These are phyloP conservation scores for Penicillium sp. DNA, from an alignment of 2,329 filamentous ascomycete species.

Conservation along the genomic window DNA sequence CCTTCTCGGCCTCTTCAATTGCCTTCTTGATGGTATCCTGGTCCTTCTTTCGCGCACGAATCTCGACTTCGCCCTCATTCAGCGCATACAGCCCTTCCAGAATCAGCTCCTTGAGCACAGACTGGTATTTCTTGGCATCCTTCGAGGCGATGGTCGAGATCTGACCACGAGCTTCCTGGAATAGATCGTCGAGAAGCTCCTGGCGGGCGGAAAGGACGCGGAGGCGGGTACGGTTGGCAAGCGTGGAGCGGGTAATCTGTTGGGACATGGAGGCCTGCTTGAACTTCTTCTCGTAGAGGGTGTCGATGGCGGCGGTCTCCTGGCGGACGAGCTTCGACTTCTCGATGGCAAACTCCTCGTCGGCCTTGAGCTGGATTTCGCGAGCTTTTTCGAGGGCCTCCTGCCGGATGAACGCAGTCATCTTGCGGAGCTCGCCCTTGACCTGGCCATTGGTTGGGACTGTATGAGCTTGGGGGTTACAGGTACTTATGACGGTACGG, in stretches of 20 bases:
- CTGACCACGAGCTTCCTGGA: slow-evolving; percentile 77
- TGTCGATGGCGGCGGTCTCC: slow-evolving; percentile 91
- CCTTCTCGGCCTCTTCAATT: slow-evolving; percentile 73
- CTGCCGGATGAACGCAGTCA: slow-evolving; percentile 99
- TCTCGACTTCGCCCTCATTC: slow-evolving; percentile 74
- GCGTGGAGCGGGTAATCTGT: slow-evolving; percentile 96
- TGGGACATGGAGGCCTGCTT: slow-evolving; percentile 98
- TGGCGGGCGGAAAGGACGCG: slow-evolving; percentile 85
- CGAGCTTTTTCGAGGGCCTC: slow-evolving; percentile 96
- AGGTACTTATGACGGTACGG: slow-evolving; percentile 22
- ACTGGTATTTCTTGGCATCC: slow-evolving; percentile 68
- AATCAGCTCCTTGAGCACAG: slow-evolving; percentile 76
- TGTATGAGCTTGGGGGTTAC: slow-evolving; percentile 24
- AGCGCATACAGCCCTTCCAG: slow-evolving; percentile 90
- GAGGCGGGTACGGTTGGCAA: slow-evolving; percentile 94
- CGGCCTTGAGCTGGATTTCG: slow-evolving; percentile 97
- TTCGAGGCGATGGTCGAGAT: slow-evolving; percentile 66
- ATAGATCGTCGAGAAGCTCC: slow-evolving; percentile 87
- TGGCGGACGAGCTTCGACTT: slow-evolving; percentile 98
- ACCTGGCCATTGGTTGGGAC: slow-evolving; percentile 63
- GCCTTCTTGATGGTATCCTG: slow-evolving; percentile 76
- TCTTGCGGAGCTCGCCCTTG: slow-evolving; percentile 98
- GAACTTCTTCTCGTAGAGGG: slow-evolving; percentile 96
- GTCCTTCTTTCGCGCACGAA: slow-evolving; percentile 82
- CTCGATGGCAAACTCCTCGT: slow-evolving; percentile 98